A percentile compares a stretch with the other conserved stretches of the same genome.
phyloP scores from a whole-genome alignment of 2,329 filamentous ascomycete species.

The Exophiala lecanii-corni region DNA sequence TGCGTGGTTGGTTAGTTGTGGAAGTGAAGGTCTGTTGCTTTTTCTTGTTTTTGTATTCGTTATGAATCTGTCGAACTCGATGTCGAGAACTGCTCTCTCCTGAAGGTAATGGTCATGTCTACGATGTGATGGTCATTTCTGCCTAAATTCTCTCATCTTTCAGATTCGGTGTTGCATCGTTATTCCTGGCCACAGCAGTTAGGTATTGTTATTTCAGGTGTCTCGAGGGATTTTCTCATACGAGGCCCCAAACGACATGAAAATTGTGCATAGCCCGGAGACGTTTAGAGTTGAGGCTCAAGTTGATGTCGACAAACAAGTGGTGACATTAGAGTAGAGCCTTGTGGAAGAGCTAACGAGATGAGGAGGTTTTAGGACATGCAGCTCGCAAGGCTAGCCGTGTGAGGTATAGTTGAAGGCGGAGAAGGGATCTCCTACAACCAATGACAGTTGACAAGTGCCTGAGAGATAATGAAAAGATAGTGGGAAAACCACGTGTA shows the following conservation, averaged over 20 bases:
- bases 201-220: too few relatives aligned
- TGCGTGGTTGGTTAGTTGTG: too few relatives aligned
- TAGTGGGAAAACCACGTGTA: constrained; percentile 7
- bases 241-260: not conserved
- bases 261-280: not conserved
- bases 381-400: constrained; percentile 21
- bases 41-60: not conserved
- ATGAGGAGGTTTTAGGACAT: not conserved
- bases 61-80: not conserved
- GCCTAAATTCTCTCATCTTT: not conserved
- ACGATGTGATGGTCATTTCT: not conserved
- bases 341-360: not conserved
- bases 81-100: not conserved
- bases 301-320: not conserved
- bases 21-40: too few relatives aligned
- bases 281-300: not conserved
- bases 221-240: too few relatives aligned
- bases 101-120: not conserved
- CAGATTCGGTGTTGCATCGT: not conserved
- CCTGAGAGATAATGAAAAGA: too few relatives aligned
- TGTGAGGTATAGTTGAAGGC: constrained; percentile 5
- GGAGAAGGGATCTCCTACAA: not conserved
- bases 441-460: too few relatives aligned
- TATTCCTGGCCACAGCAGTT: too few relatives aligned
- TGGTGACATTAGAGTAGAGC: not conserved